A percentile compares a stretch with the other conserved stretches of the same genome.
Conservation (phyloP, 2,329 filamentous ascomycete species). For the Penicillium nordicum region DNA sequence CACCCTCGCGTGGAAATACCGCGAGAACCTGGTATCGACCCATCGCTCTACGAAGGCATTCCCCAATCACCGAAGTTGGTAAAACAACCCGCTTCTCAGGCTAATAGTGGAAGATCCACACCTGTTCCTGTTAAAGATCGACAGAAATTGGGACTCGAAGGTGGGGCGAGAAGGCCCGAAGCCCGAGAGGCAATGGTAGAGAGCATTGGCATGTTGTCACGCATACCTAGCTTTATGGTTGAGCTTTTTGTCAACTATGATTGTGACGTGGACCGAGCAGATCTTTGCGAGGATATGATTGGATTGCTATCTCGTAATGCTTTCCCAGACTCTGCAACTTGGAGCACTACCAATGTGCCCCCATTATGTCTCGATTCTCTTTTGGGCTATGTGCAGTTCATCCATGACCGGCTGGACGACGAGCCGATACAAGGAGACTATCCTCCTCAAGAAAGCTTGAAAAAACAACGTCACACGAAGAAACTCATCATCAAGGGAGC, state of each 20-base stretch:
- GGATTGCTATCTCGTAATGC: conserved; percentile 90
- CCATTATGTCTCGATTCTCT: conserved; percentile 90
- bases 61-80: conserved; percentile 85
- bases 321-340: conserved; percentile 93
- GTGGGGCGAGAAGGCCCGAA: conserved; percentile 86
- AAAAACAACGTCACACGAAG: conserved; percentile 73
- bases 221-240: conserved; percentile 91
- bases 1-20: conserved; percentile 95
- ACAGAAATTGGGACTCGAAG: conserved; percentile 87
- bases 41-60: conserved; percentile 85
- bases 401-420: conserved; percentile 80
- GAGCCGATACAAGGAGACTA: conserved; percentile 61
- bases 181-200: conserved; percentile 98
- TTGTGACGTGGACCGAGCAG: conserved; percentile 84
- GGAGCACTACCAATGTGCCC: conserved; percentile 98
- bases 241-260: conserved; percentile 98
- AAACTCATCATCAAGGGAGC: conserved; percentile 84
- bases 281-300: conserved; percentile 93
- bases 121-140: conserved; percentile 90
- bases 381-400: conserved; percentile 84
- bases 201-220: conserved; percentile 82
- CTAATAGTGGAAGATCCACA: conserved; percentile 76
- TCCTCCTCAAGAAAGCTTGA: conserved; percentile 62
- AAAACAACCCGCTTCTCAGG: conserved; percentile 72
- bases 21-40: conserved; percentile 82